phyloP scores from a whole-genome alignment of 2,329 filamentous ascomycete species.

The Talaromyces sp. region DNA sequence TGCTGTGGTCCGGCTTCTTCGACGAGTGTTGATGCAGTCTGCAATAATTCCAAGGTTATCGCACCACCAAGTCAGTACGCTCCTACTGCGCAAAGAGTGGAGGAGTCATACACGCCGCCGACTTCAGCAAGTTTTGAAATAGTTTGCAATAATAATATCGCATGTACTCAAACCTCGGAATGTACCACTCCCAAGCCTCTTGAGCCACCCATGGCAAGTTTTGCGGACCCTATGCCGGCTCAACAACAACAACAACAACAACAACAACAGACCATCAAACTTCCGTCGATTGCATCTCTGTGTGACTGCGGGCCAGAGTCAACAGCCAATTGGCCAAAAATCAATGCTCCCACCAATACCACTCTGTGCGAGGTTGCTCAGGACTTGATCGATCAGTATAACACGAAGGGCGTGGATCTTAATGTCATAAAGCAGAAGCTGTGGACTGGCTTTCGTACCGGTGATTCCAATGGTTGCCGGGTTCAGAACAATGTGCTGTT shows the following conservation, averaged over 20 bases:
- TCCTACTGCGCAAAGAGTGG: neutral
- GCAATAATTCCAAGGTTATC: neutral
- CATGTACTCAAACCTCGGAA: neutral
- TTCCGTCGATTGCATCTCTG: conserved; percentile 15
- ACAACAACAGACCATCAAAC: conserved; percentile 9
- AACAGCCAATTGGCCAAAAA: conserved; percentile 21
- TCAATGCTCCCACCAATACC: conserved; percentile 31
- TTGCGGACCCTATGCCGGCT: neutral
- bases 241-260: conserved; percentile 11
- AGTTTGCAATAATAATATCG: neutral
- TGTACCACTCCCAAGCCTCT: neutral
- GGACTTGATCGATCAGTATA: conserved; percentile 37
- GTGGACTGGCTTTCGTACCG: conserved; percentile 32
- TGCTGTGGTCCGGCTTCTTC: neutral
- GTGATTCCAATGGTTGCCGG: conserved; percentile 33
- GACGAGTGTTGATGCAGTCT: neutral
- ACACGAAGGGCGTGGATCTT: conserved; percentile 34
- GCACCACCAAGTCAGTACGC: neutral
- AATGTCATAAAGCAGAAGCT: conserved; percentile 35
- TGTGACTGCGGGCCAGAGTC: conserved; percentile 17
- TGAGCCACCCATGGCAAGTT: neutral
- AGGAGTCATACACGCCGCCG: neutral
- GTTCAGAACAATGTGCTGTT: conserved; percentile 44
- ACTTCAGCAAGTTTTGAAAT: neutral
- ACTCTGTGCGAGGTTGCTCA: conserved; percentile 40